Percentiles rank a stretch among this genome's conserved stretches.
Conservation (phyloP, 495 filamentous ascomycete genomes). For the Tuber aestivum region DNA sequence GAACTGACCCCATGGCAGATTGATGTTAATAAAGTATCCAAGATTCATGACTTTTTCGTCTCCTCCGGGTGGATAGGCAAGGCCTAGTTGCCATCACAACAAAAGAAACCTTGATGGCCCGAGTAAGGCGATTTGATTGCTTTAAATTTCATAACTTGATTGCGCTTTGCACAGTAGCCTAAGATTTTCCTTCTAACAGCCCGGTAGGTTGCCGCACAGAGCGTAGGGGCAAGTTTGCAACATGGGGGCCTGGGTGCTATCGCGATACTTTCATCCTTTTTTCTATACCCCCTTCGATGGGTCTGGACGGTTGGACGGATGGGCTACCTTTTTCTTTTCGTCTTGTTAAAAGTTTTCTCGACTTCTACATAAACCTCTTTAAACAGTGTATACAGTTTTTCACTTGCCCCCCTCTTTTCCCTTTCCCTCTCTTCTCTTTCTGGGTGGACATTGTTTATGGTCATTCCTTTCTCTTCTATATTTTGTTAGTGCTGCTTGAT, state of each 20-base stretch:
- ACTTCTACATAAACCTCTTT: constrained; percentile 6
- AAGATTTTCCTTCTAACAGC: constrained; percentile 12
- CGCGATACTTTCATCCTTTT: not conserved
- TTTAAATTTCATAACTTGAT: constrained; percentile 4
- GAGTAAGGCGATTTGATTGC: not conserved
- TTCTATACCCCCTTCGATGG: not conserved
- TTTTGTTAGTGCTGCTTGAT: constrained; percentile 1
- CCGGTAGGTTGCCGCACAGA: constrained; percentile 7
- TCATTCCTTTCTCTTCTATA: not conserved
- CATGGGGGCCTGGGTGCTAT: not conserved
- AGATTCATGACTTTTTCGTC: constrained; percentile 91
- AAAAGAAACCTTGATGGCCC: not conserved
- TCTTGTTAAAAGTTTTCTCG: constrained; percentile 4
- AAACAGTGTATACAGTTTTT: constrained; percentile 13
- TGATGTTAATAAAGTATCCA: constrained; percentile 58
- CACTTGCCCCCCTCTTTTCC: not conserved
- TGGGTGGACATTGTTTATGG: constrained; percentile 1
- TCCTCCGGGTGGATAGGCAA: constrained; percentile 88
- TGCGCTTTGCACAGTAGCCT: not conserved
- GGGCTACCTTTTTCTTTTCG: constrained; percentile 2
- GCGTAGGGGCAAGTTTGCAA: constrained; percentile 1
- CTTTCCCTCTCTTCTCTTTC: constrained; percentile 5
- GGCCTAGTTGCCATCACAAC: constrained; percentile 22
- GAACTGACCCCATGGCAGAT: constrained; percentile 47
- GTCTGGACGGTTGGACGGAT: not conserved